Conservation (phyloP, 1,139 yeast species). For the Pichia sp. region DNA sequence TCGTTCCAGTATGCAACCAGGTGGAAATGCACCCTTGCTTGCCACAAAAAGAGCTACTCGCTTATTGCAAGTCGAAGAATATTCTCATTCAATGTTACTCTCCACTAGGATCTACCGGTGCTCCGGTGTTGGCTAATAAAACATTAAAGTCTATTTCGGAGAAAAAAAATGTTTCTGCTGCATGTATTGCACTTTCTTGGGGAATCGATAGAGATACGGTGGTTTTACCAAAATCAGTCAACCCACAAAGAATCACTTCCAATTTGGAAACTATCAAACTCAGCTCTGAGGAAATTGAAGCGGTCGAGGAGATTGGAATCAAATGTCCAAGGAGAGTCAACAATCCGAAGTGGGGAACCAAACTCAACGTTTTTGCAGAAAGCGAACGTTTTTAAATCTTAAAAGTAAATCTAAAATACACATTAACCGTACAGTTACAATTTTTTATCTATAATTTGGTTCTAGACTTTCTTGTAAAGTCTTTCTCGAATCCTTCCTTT, state of each 20-base stretch:
- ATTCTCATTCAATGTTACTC: constrained; percentile 72
- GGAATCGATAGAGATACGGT: constrained; percentile 65
- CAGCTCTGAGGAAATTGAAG: constrained; percentile 9
- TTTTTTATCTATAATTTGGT: background rate
- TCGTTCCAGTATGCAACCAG: constrained; percentile 70
- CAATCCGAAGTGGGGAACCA: constrained; percentile 38
- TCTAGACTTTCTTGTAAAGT: background rate
- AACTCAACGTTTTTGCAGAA: constrained; percentile 12
- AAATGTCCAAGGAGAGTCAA: constrained; percentile 49
- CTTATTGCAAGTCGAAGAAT: constrained; percentile 49
- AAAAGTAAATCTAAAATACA: background rate
- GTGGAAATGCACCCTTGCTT: constrained; percentile 72
- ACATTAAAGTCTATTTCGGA: constrained; percentile 50
- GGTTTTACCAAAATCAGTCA: constrained; percentile 73
- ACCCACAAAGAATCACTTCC: constrained; percentile 52
- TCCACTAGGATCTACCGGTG: constrained; percentile 70
- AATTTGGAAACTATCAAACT: constrained; percentile 47
- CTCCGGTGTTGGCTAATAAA: constrained; percentile 56
- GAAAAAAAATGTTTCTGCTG: constrained; percentile 53
- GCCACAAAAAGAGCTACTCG: constrained; percentile 63
- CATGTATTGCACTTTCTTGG: constrained; percentile 68
- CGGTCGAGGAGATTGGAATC: constrained; percentile 44
- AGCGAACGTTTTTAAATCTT: background rate
- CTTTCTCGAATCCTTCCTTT: constrained; percentile 36
- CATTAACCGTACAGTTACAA: background rate